Evolutionary conservation across 306 rosid species (phyloP).

Genomic region (Elaeagnus macrophylla): DNA sequence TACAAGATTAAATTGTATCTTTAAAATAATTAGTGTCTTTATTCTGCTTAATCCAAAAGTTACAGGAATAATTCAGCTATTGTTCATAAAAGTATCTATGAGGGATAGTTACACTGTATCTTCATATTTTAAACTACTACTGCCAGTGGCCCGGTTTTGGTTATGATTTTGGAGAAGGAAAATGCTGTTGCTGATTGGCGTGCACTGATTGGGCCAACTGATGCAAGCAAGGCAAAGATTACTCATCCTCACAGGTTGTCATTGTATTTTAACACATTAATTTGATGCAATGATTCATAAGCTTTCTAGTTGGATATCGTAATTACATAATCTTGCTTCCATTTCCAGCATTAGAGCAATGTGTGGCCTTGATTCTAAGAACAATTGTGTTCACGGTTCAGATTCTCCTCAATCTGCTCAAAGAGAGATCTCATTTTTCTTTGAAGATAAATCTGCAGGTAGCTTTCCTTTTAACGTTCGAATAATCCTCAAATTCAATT

Average conservation of each 20-base stretch:
- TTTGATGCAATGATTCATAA: constrained; percentile 11
- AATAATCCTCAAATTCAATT: not conserved
- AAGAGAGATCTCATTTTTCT: constrained; percentile 71
- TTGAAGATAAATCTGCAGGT: constrained; percentile 54
- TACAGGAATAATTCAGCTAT: no score
- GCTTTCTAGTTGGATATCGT: constrained; percentile 15
- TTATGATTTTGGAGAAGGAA: constrained; percentile 80
- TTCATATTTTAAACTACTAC: constrained; percentile 13
- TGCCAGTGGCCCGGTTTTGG: constrained; percentile 61
- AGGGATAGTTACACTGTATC: not conserved
- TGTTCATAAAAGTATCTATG: not conserved
- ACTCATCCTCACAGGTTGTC: constrained; percentile 79
- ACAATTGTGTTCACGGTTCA: constrained; percentile 82
- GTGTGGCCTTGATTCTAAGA: constrained; percentile 54
- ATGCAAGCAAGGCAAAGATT: constrained; percentile 67
- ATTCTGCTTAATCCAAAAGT: no score
- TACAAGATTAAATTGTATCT: no score
- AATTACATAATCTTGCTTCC: constrained; percentile 7
- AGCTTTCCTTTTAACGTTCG: constrained; percentile 4
- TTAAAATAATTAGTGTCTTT: no score
- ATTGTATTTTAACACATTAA: constrained; percentile 4
- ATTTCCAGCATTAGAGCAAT: constrained; percentile 65
- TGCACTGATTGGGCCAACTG: constrained; percentile 83
- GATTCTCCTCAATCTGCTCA: constrained; percentile 69
- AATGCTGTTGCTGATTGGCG: constrained; percentile 88